Percentiles rank a stretch among this genome's conserved stretches.
phyloP scores from a whole-genome alignment of 2,329 filamentous ascomycete genomes.

The Leptodontidium sp. region DNA sequence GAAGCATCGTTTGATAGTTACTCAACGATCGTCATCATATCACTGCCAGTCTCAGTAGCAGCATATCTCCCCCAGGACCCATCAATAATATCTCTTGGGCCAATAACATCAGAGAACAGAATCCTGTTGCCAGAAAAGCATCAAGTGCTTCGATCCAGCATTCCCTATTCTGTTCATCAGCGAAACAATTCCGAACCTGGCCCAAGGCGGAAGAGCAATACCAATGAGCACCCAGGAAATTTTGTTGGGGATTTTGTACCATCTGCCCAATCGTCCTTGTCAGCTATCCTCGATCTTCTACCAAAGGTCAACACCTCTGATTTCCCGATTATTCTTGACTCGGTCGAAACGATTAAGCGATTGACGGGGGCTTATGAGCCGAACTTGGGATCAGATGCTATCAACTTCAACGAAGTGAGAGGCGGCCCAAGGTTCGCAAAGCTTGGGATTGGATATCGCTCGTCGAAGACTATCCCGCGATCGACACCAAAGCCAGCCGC shows the following conservation, averaged over 20 bases:
- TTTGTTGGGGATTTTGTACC: constrained; percentile 12
- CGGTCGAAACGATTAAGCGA: constrained; percentile 6
- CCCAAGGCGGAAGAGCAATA: constrained; percentile 5
- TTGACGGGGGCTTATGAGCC: neutral
- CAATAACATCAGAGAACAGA: constrained; percentile 23
- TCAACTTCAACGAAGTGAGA: neutral
- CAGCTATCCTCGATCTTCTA: constrained; percentile 4
- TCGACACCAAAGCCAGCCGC: neutral
- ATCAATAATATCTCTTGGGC: constrained; percentile 22
- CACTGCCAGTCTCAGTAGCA: constrained; percentile 16
- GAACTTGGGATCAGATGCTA: neutral
- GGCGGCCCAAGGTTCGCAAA: constrained; percentile 5
- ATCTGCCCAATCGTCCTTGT: constrained; percentile 3
- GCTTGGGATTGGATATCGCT: constrained; percentile 2
- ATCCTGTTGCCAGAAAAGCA: constrained; percentile 8
- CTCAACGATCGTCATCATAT: constrained; percentile 24
- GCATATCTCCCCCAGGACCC: constrained; percentile 23
- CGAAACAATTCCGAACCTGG: constrained; percentile 13
- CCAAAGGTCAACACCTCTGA: constrained; percentile 5
- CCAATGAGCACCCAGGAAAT: constrained; percentile 4
- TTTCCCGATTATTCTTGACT: constrained; percentile 3
- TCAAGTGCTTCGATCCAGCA: neutral
- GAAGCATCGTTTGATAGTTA: constrained; percentile 25
- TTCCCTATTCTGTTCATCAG: constrained; percentile 15
- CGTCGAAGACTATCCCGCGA: neutral